Evolutionary conservation across 805 yeast genomes (phyloP), one percentile per base, ranked within the genome.

Genomic region (Wickerhamomyces chaumierensis): DNA sequence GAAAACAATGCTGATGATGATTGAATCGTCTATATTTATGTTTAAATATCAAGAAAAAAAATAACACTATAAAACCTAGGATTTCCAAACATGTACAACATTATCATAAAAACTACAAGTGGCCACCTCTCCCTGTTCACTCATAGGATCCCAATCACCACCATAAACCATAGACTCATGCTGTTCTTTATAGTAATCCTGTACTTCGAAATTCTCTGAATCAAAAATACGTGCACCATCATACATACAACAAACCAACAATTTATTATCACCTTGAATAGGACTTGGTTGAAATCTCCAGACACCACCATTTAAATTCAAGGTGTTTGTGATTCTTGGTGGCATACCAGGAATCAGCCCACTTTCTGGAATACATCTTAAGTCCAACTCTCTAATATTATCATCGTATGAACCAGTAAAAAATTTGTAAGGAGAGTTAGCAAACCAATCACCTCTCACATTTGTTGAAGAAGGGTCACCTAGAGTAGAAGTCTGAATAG

Each of bases 341-440:
- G 71, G 61, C n/a, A 64, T 50, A 1, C 81, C 79, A 18, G 57
- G 61, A 56, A 55, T 49, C 65, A 64, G 46, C 48, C 62, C 47
- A 52, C 43, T 36, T 37, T 55, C 60, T 50, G 68, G 69, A 14
- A 66, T 48, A 43, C 74, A 68, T 42, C 95, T 59, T 34, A 85
- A 52, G 58, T 88, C 96, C 29, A 85, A 61, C 1, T 72, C 58
- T 38, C 87, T 66, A 36, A 92, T 57, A 40, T 70, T 56, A 52
- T 90, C 97, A 57, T 90, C 98, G 57, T 90, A 90, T 0, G 95
- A 81, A 0, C 98, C 98, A 0, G 96, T 86, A 78, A 84, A 78
- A 17, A 85, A 42, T 4, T 63, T 63, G 47, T 68, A 64, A 2
- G 76, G 73, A 28, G 62, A 61, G 12, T 46, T 43, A 0, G 43